A percentile compares a stretch with the other conserved stretches of the same genome.
Conservation (phyloP, 2,329 filamentous ascomycete genomes). For the Diaporthe sp. region DNA sequence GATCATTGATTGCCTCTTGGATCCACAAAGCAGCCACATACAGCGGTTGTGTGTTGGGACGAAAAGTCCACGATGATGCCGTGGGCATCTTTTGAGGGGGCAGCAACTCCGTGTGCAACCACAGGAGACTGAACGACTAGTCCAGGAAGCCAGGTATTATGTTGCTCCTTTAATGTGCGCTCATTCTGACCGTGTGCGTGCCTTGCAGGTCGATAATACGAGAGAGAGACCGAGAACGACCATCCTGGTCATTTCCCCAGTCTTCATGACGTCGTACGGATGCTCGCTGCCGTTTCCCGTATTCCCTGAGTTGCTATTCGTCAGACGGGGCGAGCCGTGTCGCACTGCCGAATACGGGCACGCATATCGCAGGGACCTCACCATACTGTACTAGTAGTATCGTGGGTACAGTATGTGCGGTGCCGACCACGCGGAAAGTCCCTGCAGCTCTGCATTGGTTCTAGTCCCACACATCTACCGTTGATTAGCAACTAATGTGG, state of each 20-base stretch:
- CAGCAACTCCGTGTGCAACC: background rate
- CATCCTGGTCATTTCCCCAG: background rate
- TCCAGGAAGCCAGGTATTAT: background rate
- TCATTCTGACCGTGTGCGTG: background rate
- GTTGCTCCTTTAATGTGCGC: background rate
- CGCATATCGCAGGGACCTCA: background rate
- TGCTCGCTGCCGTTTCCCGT: background rate
- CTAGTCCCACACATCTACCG: background rate
- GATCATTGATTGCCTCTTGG: background rate
- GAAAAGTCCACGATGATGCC: background rate
- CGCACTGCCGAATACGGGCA: slow-evolving; percentile 1
- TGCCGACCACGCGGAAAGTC: background rate
- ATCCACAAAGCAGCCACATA: background rate
- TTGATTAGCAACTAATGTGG: background rate
- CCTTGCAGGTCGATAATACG: background rate
- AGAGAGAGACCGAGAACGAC: slow-evolving; percentile 19
- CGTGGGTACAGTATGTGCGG: background rate
- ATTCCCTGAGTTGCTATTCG: background rate
- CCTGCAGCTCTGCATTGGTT: background rate
- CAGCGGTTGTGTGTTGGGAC: background rate
- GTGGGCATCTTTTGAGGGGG: background rate
- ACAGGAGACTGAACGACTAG: background rate
- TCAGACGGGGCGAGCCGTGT: slow-evolving; percentile 3
- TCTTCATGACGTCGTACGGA: background rate
- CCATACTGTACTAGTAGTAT: background rate